phyloP scores from a whole-genome alignment of 2,329 filamentous ascomycete species.

The Ambrosiella cleistominuta region DNA sequence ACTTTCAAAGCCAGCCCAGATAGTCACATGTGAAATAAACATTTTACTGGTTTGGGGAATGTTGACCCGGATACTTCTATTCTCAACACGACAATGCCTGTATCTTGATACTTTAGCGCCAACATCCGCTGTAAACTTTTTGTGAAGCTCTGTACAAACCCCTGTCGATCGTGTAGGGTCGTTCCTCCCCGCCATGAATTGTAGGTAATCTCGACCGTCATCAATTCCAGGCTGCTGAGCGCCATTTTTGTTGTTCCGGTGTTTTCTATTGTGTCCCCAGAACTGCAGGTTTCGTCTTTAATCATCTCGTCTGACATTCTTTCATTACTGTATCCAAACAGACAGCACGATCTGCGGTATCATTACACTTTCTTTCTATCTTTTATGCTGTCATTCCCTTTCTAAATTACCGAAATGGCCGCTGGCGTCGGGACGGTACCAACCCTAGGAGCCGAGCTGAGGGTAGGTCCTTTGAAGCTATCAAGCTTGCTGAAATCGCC shows the following conservation, averaged over 20 bases:
- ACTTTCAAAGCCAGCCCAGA: too few species aligned
- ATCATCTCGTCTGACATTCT: neutral
- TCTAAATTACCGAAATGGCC: constrained; percentile 38
- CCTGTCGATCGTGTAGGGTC: constrained; percentile 2
- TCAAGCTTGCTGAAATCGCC: neutral
- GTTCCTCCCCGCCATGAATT: constrained; percentile 2
- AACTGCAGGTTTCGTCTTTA: neutral
- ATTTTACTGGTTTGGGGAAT: too few species aligned
- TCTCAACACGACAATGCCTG: neutral
- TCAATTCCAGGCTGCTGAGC: constrained; percentile 6
- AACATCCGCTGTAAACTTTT: neutral
- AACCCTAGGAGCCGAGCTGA: constrained; percentile 84
- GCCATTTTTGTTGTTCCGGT: constrained; percentile 7
- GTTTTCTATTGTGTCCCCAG: neutral
- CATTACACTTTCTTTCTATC: neutral
- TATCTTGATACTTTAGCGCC: neutral
- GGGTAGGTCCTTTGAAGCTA: constrained; percentile 39
- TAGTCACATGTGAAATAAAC: too few species aligned
- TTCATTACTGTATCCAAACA: neutral
- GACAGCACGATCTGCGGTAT: neutral
- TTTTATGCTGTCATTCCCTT: constrained; percentile 7
- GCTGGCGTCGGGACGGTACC: constrained; percentile 60
- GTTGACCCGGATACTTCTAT: too few species aligned
- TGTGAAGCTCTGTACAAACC: neutral
- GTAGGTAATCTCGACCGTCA: neutral